Percentiles rank a stretch among this genome's conserved stretches.
Conservation (phyloP, 2,329 filamentous ascomycete species). For the Microdochium trichocladiopsis region DNA sequence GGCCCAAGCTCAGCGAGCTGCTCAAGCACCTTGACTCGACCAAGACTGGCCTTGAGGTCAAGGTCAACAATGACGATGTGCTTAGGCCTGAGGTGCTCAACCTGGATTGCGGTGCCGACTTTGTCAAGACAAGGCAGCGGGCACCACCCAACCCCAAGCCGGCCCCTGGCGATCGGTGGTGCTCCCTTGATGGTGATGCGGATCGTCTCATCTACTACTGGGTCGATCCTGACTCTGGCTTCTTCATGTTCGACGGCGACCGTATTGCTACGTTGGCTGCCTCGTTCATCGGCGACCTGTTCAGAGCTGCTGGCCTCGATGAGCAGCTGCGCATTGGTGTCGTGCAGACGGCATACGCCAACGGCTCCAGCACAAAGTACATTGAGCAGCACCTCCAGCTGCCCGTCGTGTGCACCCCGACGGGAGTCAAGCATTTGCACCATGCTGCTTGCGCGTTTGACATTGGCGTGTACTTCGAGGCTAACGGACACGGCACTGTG, state of each 20-base stretch:
- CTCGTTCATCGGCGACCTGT: conserved; percentile 86
- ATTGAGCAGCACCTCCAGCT: conserved; percentile 82
- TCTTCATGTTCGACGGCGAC: conserved; percentile 92
- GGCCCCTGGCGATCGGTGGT: conserved; percentile 68
- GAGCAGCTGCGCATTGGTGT: conserved; percentile 85
- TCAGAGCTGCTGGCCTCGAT: conserved; percentile 69
- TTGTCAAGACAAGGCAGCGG: conserved; percentile 93
- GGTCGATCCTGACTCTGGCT: conserved; percentile 71
- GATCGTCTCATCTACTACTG: conserved; percentile 97
- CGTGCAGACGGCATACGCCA: conserved; percentile 96
- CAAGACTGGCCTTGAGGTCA: conserved; percentile 69
- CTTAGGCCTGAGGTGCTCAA: conserved; percentile 86
- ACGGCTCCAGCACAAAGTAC: conserved; percentile 89
- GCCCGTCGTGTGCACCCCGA: conserved; percentile 87
- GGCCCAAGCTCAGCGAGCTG: conserved; percentile 80
- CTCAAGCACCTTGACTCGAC: conserved; percentile 72
- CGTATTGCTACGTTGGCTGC: conserved; percentile 93
- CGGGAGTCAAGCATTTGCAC: conserved; percentile 95
- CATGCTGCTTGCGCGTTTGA: conserved; percentile 95
- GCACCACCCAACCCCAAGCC: conserved; percentile 79
- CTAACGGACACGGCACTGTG: conserved; percentile 94
- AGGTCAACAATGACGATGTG: conserved; percentile 88
- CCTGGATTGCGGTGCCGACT: conserved; percentile 91
- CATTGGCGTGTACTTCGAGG: conserved; percentile 96
- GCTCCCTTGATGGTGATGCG: conserved; percentile 90